Evolutionary conservation across 2,329 filamentous ascomycete genomes (phyloP), one percentile per base, ranked within the genome.

Genomic region (Neoascochyta sp.): DNA sequence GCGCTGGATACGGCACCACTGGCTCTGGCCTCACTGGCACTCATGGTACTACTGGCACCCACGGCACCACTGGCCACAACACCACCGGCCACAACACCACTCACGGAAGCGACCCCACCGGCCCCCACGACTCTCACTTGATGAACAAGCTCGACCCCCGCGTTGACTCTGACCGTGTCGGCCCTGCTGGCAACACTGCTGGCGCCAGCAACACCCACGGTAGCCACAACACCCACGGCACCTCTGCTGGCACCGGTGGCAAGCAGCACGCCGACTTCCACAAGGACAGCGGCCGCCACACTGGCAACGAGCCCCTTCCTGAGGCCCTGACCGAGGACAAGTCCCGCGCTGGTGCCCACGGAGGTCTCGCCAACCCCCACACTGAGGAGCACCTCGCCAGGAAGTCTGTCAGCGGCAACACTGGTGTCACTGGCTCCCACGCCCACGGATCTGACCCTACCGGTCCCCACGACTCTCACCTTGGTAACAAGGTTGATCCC

Each of bases 161-260:
- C 11, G 48, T 55, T 9, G 51, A 54, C 25, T 40, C 41, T 5
- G 46, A 55, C 27, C 36, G 32, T 10, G 25, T 32, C 15, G 44
- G 47, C 19, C 16, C 37, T 3, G 29, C 40, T 16, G 42, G 39
- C 26, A 45, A 41, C 40, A 45, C 46, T 24, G 16, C 36, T 2
- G 35, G 43, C 10, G 13, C 30, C 24, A 34, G 36, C 4, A 26
- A 6, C n/a, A n/a, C n/a, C n/a, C n/a, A n/a, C 32, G 36, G 32
- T 16, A 33, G 43, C 12, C 14, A 31, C 17, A 27, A 38, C 16
- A 17, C 16, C 20, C 16, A 26, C 16, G 21, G 13, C 17, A 26
- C 16, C 11, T 21, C 15, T 11, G 26, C 21, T 27, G 10, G 23
- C 5, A 4, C 6, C 7, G 9, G 14, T n/a, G 35, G 37, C 16